These are phyloP conservation scores for Pichia occidentalis DNA, from an alignment of 805 yeast genomes.

Conservation along the genomic window DNA sequence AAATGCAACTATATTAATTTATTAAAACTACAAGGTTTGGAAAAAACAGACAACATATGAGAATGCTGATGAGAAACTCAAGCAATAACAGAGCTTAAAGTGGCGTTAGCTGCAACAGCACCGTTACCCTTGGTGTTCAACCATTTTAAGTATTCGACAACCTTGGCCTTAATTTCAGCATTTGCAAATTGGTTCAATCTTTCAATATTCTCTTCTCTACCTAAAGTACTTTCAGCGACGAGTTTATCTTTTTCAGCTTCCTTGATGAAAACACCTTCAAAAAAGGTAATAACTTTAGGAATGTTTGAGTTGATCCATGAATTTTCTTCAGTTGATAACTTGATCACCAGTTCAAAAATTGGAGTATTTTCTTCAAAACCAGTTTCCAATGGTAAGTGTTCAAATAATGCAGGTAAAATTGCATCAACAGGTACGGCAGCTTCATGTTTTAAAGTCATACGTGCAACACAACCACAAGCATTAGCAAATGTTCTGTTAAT, in stretches of 20 bases:
- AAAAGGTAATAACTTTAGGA: constrained; percentile 57
- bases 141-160: constrained; percentile 64
- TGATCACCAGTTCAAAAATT: constrained; percentile 69
- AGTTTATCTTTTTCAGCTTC: constrained; percentile 69
- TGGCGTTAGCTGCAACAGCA: constrained; percentile 46
- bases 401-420: constrained; percentile 65
- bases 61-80: constrained; percentile 7
- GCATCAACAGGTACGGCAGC: constrained; percentile 69
- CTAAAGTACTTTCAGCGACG: constrained; percentile 68
- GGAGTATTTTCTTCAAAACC: constrained; percentile 93
- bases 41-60: not conserved
- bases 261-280: constrained; percentile 64
- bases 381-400: constrained; percentile 77
- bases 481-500: constrained; percentile 84
- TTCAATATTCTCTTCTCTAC: constrained; percentile 78
- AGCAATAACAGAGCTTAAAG: constrained; percentile 38
- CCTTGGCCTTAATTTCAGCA: constrained; percentile 57
- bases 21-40: not conserved
- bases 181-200: constrained; percentile 71
- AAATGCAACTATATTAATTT: constrained; percentile 1
- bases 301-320: constrained; percentile 48
- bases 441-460: constrained; percentile 74
- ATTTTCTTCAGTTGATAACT: constrained; percentile 51
- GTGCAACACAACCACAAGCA: constrained; percentile 95
- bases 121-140: constrained; percentile 62